Evolutionary conservation across 1,139 yeast genomes (phyloP).

Genomic region (Kurtzmaniella quercitrusa): DNA sequence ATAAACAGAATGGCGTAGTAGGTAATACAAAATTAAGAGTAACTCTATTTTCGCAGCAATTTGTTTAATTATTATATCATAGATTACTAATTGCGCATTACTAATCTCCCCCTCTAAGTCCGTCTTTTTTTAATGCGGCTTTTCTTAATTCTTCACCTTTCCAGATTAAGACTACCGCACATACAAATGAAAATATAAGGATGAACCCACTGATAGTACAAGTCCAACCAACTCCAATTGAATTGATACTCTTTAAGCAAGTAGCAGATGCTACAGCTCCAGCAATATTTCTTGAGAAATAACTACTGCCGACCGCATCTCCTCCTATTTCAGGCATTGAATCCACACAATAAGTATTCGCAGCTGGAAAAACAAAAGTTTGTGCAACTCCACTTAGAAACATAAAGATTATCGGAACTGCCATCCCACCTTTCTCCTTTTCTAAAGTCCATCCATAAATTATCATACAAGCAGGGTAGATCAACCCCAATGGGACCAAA

Average conservation of each 20-base stretch:
- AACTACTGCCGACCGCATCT: constrained; percentile 51
- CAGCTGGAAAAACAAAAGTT: constrained; percentile 45
- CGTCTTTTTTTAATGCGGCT: constrained; percentile 10
- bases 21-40: no score
- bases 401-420: constrained; percentile 46
- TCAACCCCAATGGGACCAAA: constrained; percentile 30
- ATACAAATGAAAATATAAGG: constrained; percentile 22
- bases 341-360: constrained; percentile 54
- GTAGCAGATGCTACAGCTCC: constrained; percentile 50
- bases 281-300: constrained; percentile 43
- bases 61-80: neutral
- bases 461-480: constrained; percentile 36
- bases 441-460: constrained; percentile 53
- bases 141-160: constrained; percentile 22
- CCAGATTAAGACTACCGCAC: constrained; percentile 16
- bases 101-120: neutral
- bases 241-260: constrained; percentile 36
- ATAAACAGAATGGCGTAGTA: neutral
- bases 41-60: neutral
- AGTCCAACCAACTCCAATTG: constrained; percentile 52
- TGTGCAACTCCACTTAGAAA: constrained; percentile 47
- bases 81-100: constrained; percentile 1
- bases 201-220: constrained; percentile 37
- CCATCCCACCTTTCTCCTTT: constrained; percentile 48
- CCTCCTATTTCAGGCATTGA: constrained; percentile 50